phyloP scores from a whole-genome alignment of 2,329 filamentous ascomycete genomes.

The Lojkania enalia region DNA sequence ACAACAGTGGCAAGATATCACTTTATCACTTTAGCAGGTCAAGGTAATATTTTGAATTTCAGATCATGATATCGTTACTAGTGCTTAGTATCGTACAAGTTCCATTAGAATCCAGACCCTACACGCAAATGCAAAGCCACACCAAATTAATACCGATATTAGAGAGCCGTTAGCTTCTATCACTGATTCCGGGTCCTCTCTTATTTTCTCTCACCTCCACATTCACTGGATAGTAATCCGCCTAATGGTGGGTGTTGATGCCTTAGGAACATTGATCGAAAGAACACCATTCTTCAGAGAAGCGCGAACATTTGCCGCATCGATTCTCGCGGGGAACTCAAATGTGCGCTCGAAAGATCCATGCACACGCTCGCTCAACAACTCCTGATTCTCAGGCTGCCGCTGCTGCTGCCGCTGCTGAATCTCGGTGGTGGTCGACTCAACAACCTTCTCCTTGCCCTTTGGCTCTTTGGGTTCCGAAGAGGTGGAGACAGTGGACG shows the following conservation, averaged over 20 bases:
- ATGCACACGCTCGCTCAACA: constrained; percentile 63
- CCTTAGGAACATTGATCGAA: constrained; percentile 67
- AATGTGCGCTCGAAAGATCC: constrained; percentile 71
- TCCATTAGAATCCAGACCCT: background rate
- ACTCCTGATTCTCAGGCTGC: constrained; percentile 17
- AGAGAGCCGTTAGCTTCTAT: no score
- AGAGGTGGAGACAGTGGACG: constrained; percentile 29
- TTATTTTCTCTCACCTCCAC: background rate
- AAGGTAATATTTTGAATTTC: background rate
- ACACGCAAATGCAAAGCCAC: background rate
- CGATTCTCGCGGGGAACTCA: constrained; percentile 66
- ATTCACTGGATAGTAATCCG: constrained; percentile 35
- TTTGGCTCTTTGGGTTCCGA: constrained; percentile 22
- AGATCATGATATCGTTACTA: background rate
- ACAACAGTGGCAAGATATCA: no score
- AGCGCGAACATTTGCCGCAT: constrained; percentile 64
- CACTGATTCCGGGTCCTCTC: no score
- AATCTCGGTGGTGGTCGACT: constrained; percentile 16
- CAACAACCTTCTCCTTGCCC: constrained; percentile 35
- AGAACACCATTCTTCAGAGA: constrained; percentile 68
- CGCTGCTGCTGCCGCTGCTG: constrained; percentile 24
- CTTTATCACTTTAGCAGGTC: no score
- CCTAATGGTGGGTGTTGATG: constrained; percentile 35
- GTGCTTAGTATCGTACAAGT: background rate
- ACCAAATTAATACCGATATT: no score